Base-by-base conservation (phyloP, 768 basidiomycete species). In the Gautieria morchelliformis region DNA sequence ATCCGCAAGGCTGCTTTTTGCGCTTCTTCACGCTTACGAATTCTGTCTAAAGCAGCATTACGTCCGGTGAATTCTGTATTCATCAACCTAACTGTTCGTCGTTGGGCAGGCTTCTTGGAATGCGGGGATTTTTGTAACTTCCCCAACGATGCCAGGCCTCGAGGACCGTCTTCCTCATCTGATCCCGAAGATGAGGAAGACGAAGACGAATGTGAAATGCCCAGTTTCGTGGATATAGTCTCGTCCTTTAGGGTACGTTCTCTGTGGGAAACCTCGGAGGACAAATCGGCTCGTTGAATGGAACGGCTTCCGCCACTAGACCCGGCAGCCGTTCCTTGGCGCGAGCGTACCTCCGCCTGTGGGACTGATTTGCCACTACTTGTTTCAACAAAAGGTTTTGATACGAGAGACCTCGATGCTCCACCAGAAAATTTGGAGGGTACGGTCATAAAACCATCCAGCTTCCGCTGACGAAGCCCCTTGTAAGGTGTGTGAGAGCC, bases 1-100 rank as follows among this genome's bases (percentile, higher is more conserved):
- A 94, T 74, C 8, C 93, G 83, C 60, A 84, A 71, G 7, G 81
- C 80, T 46, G 74, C 79, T 57, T 78, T 77, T 19, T 81, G 81
- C 27, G 81, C 80, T 56, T 83, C 81, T 17, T 87, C 83, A 52
- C 79, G 76, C 58, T 79, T 77, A 32, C 74, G 70, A 41, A 83
- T 62, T 35, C 83, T 74, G 49, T 80, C 76, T 61, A 78, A 71
- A 17, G 75, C 71, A 9, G 76, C 71, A 35, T 75, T 79, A 53
- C 69, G 70, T 33, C 63, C 64, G 14, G 59, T 67, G 10, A 52
- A 53, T 32, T 71, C 72, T 0, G 81, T 78, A 49, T 86, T 83
- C 51, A 89, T 62, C 49, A 80, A 71, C 68, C 82, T 84, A 61
- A 87, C 74, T 65, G 82, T 80, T 40, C 87, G 76, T 24, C 83